Percentiles rank a stretch among this genome's conserved stretches.
phyloP scores from a whole-genome alignment of 1,284 basidiomycete genomes.

The Pseudozyma hubeiensis region DNA sequence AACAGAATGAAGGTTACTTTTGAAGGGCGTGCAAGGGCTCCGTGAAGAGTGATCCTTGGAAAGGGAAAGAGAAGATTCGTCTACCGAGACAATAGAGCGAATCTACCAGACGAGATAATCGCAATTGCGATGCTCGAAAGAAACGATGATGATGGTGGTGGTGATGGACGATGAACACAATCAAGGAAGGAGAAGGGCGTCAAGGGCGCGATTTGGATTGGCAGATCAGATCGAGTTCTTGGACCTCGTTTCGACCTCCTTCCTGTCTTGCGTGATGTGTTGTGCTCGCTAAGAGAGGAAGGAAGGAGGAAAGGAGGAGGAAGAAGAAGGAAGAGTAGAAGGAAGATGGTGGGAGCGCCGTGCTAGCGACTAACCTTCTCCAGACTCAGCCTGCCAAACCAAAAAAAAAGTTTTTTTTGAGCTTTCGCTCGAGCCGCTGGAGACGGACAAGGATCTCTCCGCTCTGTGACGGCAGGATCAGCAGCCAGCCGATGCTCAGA shows the following conservation, averaged over 20 bases:
- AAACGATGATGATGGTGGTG: conserved; percentile 7
- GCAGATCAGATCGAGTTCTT: conserved; percentile 50
- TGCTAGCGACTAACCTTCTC: conserved; percentile 28
- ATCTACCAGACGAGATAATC: neutral
- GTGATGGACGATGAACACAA: conserved; percentile 44
- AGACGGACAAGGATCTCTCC: neutral
- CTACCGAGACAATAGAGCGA: conserved; percentile 9
- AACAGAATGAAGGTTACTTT: conserved; percentile 46
- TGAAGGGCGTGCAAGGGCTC: conserved; percentile 8
- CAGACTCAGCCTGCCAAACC: neutral
- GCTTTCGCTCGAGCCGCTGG: neutral
- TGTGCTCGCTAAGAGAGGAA: conserved; percentile 56
- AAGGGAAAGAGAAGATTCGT: conserved; percentile 2
- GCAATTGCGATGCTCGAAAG: conserved; percentile 10
- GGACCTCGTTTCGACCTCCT: conserved; percentile 55
- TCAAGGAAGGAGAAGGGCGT: conserved; percentile 36
- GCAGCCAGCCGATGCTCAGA: too few relatives aligned
- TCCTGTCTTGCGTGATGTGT: conserved; percentile 51
- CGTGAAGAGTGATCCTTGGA: neutral
- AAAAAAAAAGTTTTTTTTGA: conserved; percentile 4
- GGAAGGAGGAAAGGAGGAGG: conserved; percentile 44
- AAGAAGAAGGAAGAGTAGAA: conserved; percentile 51
- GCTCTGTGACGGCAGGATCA: neutral
- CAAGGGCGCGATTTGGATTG: conserved; percentile 38
- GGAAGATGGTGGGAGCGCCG: conserved; percentile 49